A percentile compares a stretch with the other conserved stretches of the same genome.
phyloP scores from a whole-genome alignment of 164 flowering plant genomes.

The Vitis labrusca region DNA sequence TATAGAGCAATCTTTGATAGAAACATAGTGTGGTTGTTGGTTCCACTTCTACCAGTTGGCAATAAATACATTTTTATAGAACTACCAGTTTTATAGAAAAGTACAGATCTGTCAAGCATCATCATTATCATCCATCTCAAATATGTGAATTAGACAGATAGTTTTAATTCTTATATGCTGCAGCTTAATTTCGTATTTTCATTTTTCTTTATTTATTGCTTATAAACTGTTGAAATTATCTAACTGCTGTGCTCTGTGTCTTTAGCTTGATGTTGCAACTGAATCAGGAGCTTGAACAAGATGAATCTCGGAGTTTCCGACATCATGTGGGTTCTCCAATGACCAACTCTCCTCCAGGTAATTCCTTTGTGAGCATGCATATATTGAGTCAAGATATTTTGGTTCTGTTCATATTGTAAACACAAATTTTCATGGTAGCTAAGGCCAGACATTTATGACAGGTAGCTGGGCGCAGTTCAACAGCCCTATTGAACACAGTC shows the following conservation, averaged over 20 bases:
- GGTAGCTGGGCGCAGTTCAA: conserved; percentile 76
- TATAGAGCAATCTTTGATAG: too few relatives aligned
- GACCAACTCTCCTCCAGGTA: conserved; percentile 85
- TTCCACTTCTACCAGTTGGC: neutral
- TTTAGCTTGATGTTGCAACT: conserved; percentile 82
- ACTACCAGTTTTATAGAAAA: too few relatives aligned
- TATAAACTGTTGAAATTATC: neutral
- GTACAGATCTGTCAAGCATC: neutral
- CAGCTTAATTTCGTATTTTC: neutral
- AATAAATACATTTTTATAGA: neutral
- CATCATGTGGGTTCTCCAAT: conserved; percentile 83
- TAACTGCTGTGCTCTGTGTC: conserved; percentile 6
- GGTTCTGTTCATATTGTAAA: neutral
- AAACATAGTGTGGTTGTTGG: neutral
- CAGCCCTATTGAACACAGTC: conserved; percentile 65
- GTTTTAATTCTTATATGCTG: neutral
- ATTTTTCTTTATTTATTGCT: neutral
- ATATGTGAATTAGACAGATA: neutral
- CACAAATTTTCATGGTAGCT: conserved; percentile 1
- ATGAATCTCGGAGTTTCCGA: conserved; percentile 58
- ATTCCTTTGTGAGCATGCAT: neutral
- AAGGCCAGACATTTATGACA: conserved; percentile 27
- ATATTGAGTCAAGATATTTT: neutral
- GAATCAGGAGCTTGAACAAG: conserved; percentile 80
- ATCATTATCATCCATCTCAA: neutral